Evolutionary conservation across 768 basidiomycete species (phyloP).

Genomic region (Podaxis sp.): DNA sequence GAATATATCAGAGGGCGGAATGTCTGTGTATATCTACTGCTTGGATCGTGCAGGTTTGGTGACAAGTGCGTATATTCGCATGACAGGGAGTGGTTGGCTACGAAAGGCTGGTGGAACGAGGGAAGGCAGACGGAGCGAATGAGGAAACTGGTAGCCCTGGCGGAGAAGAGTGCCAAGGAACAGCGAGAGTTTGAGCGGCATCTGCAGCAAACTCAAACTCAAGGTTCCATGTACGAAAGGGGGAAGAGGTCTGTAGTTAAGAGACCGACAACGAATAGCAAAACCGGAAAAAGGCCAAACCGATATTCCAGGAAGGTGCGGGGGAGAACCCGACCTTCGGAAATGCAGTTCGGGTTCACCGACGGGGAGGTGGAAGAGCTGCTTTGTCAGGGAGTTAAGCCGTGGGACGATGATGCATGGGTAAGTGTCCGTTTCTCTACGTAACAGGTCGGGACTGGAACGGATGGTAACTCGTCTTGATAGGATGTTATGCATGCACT

Average conservation of each 20-base stretch:
- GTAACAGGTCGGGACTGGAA: background rate
- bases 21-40: constrained; percentile 33
- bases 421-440: background rate
- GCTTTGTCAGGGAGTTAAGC: constrained; percentile 3
- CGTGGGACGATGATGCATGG: constrained; percentile 8
- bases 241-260: too few relatives aligned
- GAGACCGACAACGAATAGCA: background rate
- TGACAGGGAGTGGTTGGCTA: constrained; percentile 37
- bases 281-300: background rate
- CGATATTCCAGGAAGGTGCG: background rate
- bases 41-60: constrained; percentile 32
- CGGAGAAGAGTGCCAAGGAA: constrained; percentile 16
- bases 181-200: background rate
- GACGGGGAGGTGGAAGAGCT: background rate
- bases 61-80: constrained; percentile 47
- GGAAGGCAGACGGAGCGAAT: constrained; percentile 24
- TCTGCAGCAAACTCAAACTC: background rate
- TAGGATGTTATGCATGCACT: constrained; percentile 6
- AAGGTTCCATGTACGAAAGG: too few relatives aligned
- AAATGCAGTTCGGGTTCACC: background rate
- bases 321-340: background rate
- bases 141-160: constrained; percentile 23
- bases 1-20: constrained; percentile 40
- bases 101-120: constrained; percentile 43
- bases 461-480: background rate